Evolutionary conservation across 495 filamentous ascomycete genomes (phyloP).

Genomic region (Tuber indicum): DNA sequence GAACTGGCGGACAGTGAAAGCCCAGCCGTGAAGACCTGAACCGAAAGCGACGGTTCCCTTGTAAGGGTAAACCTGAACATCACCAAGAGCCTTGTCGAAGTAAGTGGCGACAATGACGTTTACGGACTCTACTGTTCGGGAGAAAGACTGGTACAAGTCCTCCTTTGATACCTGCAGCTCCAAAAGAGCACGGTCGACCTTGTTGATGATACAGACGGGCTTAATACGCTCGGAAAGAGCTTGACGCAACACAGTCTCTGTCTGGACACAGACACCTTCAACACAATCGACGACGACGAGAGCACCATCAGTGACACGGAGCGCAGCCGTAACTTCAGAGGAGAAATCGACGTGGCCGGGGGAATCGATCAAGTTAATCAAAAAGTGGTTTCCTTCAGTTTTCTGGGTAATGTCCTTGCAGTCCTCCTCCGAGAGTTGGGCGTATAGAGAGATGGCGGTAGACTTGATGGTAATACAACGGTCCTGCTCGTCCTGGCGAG

Average conservation of each 20-base stretch:
- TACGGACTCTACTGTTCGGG: constrained; percentile 97
- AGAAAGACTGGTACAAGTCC: constrained; percentile 99
- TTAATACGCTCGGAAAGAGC: constrained; percentile 99
- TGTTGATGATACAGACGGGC: constrained; percentile 99
- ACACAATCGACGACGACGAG: constrained; percentile 99
- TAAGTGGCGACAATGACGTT: constrained; percentile 99
- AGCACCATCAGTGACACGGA: constrained; percentile 99
- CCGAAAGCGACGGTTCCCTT: constrained; percentile 97
- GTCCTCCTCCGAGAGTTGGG: constrained; percentile 76
- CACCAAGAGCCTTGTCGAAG: constrained; percentile 92
- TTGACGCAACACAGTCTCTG: constrained; percentile 98
- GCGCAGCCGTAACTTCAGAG: constrained; percentile 97
- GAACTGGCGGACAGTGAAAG: constrained; percentile 98
- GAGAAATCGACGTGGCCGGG: constrained; percentile 99
- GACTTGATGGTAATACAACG: constrained; percentile 99
- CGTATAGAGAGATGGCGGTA: constrained; percentile 97
- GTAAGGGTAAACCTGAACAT: constrained; percentile 96
- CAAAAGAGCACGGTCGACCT: constrained; percentile 98
- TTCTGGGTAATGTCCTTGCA: constrained; percentile 87
- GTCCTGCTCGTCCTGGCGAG: constrained; percentile 94
- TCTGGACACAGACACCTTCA: constrained; percentile 99
- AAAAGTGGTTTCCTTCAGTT: constrained; percentile 85
- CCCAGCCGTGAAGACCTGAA: constrained; percentile 99
- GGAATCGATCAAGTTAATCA: constrained; percentile 99
- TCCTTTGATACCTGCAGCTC: constrained; percentile 98